Evolutionary conservation across 139 green algal species (phyloP).

Genomic region (Chlamydomonas incerta): DNA sequence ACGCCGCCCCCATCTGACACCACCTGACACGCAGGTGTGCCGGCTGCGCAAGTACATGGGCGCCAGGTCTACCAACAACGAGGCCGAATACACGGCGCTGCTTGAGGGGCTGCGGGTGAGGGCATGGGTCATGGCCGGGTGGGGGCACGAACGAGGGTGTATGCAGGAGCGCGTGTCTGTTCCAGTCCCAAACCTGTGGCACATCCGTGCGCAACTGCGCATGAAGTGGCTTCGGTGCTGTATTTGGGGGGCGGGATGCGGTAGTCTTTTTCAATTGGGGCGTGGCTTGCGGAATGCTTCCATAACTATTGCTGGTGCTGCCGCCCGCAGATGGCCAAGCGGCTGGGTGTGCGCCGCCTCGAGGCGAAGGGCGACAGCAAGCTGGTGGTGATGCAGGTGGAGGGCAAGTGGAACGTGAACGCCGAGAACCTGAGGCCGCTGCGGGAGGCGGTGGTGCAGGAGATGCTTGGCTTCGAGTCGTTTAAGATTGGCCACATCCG

Average conservation of each 20-base stretch:
- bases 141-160: too few species aligned
- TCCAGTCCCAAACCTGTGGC: too few species aligned
- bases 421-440: slow-evolving; percentile 20
- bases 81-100: slow-evolving; percentile 38
- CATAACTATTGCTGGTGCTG: too few species aligned
- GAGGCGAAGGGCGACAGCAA: slow-evolving; percentile 20
- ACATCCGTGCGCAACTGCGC: too few species aligned
- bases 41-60: slow-evolving; percentile 39
- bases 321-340: slow-evolving; percentile 9
- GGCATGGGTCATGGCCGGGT: background rate
- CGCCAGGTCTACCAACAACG: slow-evolving; percentile 31
- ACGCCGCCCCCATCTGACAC: too few species aligned
- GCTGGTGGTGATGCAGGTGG: slow-evolving; percentile 36
- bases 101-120: slow-evolving; percentile 30
- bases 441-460: background rate
- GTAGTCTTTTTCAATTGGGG: too few species aligned
- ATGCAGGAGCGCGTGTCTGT: too few species aligned
- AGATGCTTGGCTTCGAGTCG: background rate
- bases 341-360: slow-evolving; percentile 3
- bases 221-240: too few species aligned
- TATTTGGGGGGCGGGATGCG: too few species aligned
- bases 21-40: slow-evolving; percentile 35
- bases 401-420: slow-evolving; percentile 7
- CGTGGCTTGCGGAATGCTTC: too few species aligned
- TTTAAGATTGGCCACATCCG: background rate